Base-by-base conservation (phyloP, 1,284 basidiomycete species). In the Irpex lacteus region DNA sequence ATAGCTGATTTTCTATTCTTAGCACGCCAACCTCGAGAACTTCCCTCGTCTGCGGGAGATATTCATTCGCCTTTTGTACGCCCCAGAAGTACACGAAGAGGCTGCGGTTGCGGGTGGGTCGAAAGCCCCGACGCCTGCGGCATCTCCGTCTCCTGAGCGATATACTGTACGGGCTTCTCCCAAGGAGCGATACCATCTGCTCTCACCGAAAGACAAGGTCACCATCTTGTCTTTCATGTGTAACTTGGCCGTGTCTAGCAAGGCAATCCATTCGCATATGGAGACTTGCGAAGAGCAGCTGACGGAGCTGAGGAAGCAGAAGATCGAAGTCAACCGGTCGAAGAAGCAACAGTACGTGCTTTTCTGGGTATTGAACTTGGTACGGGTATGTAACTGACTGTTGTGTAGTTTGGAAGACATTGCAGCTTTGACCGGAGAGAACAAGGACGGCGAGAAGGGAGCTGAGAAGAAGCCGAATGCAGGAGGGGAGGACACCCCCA, bases 231-330 rank as follows among this genome's bases (percentile, higher is more conserved):
- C 87, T 7, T 98, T 97, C 77, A 84, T 99, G 79, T 93, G 91
- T 76, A 92, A 97, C 73, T 78, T 96, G 59, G 95, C 92, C 0
- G 88, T 96, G 34, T 94, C 95, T 56, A 97, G 94, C 75, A 96
- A 94, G 73, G 83, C 87, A 4, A 86, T 98, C 53, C 92, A 96
- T 72, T 77, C 83, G 9, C 94, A 93, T 71, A 93, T 98, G 85
- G 98, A 99, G 70, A 85, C 88, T 61, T 95, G 93, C 71, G 96
- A 96, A 71, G 85, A 91, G 68, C 89, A 91, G 68, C 78, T 99
- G 65, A 98, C 98, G 8, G 93, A 96, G 53, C 81, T 98, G 60
- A 81, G 97, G 68, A 99, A 99, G 79, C 95, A 97, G 76, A 94
- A 96, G 76, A 94, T 97, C 44, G 97, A 99, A 69, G 87, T 96